These are phyloP conservation scores for Aspergillus intermedius DNA, from an alignment of 2,329 filamentous ascomycete genomes.

Conservation along the genomic window DNA sequence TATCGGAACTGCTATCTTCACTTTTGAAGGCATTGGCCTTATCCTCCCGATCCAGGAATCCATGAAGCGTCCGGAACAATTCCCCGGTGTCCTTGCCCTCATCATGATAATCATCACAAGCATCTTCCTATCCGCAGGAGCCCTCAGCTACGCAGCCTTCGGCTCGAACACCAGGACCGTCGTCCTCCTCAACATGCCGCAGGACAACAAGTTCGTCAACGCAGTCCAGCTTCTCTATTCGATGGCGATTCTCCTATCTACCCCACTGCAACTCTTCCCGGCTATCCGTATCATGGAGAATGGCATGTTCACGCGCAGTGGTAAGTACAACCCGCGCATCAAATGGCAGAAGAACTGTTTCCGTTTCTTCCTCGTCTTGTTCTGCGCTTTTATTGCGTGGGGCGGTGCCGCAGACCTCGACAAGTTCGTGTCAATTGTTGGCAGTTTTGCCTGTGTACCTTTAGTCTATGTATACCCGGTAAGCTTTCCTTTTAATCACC, in stretches of 20 bases:
- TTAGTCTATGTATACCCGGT: constrained; percentile 97
- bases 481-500: constrained; percentile 39
- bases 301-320: constrained; percentile 83
- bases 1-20: constrained; percentile 98
- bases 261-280: constrained; percentile 92
- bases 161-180: constrained; percentile 94
- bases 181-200: constrained; percentile 89
- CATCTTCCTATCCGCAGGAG: constrained; percentile 84
- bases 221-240: constrained; percentile 95
- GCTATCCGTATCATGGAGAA: constrained; percentile 96
- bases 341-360: constrained; percentile 99
- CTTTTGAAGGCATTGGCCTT: constrained; percentile 93
- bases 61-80: constrained; percentile 86
- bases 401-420: constrained; percentile 86
- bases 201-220: constrained; percentile 93
- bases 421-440: constrained; percentile 94
- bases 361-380: constrained; percentile 82
- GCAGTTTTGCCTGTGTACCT: constrained; percentile 95
- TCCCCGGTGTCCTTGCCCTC: constrained; percentile 75
- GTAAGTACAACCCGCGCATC: constrained; percentile 96
- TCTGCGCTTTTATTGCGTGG: constrained; percentile 86
- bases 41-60: constrained; percentile 98
- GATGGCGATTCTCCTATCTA: constrained; percentile 92
- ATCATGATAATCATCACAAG: constrained; percentile 95
- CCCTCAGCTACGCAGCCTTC: constrained; percentile 91